Evolutionary conservation across 139 green algal species (phyloP).

Genomic region (Gonium pectorale): DNA sequence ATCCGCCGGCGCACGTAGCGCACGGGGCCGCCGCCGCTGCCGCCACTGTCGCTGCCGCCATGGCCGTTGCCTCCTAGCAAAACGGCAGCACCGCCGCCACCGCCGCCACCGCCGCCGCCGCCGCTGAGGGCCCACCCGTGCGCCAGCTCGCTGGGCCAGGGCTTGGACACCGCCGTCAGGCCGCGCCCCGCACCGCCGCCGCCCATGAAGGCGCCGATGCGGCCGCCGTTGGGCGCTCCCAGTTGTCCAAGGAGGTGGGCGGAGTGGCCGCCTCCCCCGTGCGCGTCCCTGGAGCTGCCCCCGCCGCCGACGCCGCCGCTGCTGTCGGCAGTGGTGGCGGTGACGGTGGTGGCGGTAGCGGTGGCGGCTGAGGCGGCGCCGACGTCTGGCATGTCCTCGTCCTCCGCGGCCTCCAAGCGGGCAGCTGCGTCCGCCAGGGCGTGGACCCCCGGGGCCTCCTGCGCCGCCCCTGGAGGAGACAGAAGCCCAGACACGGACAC

Average conservation of each 20-base stretch:
- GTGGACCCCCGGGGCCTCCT: background rate
- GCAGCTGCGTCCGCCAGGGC: background rate
- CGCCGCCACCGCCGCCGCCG: background rate
- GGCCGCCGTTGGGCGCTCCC: too few relatives aligned
- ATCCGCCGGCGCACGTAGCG: constrained; percentile 3
- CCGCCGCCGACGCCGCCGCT: too few relatives aligned
- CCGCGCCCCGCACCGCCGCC: background rate
- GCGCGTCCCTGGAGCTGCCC: too few relatives aligned
- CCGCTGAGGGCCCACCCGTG: background rate
- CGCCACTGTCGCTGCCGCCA: background rate
- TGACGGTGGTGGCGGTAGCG: background rate
- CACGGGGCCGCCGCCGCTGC: background rate
- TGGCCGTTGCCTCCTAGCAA: too few relatives aligned
- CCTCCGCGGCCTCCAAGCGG: too few relatives aligned
- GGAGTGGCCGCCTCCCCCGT: too few relatives aligned
- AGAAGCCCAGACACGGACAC: background rate
- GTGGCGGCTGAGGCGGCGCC: too few relatives aligned
- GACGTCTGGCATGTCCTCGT: background rate
- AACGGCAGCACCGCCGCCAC: too few relatives aligned
- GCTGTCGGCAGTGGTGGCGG: too few relatives aligned
- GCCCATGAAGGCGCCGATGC: background rate
- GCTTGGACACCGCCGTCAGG: background rate
- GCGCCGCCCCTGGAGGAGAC: background rate
- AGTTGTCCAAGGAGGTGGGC: too few relatives aligned
- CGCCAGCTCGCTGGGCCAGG: constrained; percentile 10